Evolutionary conservation across 306 rosid species (phyloP), one percentile per base, ranked within the genome.

Genomic region (Prunus mume): DNA sequence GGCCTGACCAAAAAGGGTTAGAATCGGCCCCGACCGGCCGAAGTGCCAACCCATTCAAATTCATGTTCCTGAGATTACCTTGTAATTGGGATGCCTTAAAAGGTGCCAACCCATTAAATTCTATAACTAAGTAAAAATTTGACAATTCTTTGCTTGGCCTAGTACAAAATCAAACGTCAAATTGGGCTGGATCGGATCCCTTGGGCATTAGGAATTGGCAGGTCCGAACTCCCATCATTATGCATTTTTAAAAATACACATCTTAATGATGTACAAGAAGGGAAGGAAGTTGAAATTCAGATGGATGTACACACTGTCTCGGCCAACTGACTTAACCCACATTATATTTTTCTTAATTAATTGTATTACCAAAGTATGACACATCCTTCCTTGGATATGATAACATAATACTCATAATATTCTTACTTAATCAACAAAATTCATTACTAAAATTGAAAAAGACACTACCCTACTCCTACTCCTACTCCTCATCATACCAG

Each of bases 201-300:
- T 9, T 20, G 62, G 28, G 14, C 62, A 56, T 6, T 5, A 14
- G 20, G 19, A 14, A 51, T 19, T 17, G 20, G 57, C 2, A 3
- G 57, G n/a, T 51, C 57, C 57, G 6, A 5, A 17, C 57, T 17
- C 20, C 57, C 41, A 34, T 9, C 41, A 34, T 34, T 38, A 34
- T 34, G 41, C 6, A 5, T 34, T 34, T 34, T 5, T 1, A 1
- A 6, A 34, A 34, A 34, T 34, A 34, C 8, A 8, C 8, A 1
- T 34, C 41, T 0, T 5, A 5, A 34, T 34, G 1, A 34, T 34
- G 1, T 34, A 6, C 0, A 0, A n/a, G n/a, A n/a, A 2, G 0
- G 8, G 27, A 25, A 34, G 8, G 8, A 34, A 34, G 41, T 34
- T 34, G 2, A 1, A 34, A 34, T 0, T 34, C 41, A 6, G 2